Conservation (phyloP, 148 eudicot species). For the Fagopyrum tataricum region DNA sequence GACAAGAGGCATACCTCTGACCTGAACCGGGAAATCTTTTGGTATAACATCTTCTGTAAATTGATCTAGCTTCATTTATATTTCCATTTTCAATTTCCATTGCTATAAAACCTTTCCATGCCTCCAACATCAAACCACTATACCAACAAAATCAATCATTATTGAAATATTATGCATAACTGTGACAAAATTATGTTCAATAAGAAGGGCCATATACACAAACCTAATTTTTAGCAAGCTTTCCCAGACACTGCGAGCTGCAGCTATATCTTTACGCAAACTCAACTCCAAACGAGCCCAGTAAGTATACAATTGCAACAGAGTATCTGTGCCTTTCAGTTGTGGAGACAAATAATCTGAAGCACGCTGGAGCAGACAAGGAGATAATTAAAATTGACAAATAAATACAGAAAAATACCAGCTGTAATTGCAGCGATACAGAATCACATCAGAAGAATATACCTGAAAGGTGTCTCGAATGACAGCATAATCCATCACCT, state of each 20-base stretch:
- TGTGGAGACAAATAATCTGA: constrained; percentile 70
- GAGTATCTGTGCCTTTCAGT: constrained; percentile 56
- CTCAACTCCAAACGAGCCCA: constrained; percentile 77
- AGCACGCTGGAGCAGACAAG: constrained; percentile 51
- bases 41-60: constrained; percentile 77
- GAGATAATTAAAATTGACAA: background rate
- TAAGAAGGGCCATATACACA: background rate
- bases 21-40: constrained; percentile 82
- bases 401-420: background rate
- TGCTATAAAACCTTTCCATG: constrained; percentile 78
- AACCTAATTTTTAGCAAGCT: constrained; percentile 79
- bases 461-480: constrained; percentile 90
- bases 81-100: constrained; percentile 75
- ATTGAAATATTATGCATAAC: background rate
- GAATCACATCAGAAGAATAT: background rate
- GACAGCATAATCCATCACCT: constrained; percentile 43
- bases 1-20: constrained; percentile 54
- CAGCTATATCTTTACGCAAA: constrained; percentile 57
- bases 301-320: constrained; percentile 64
- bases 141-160: constrained; percentile 8
- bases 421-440: background rate
- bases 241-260: constrained; percentile 98
- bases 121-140: constrained; percentile 74
- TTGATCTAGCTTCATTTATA: constrained; percentile 74
- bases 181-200: background rate